Base-by-base conservation (phyloP, 2,329 filamentous ascomycete genomes). In the Rachicladosporium sp. region DNA sequence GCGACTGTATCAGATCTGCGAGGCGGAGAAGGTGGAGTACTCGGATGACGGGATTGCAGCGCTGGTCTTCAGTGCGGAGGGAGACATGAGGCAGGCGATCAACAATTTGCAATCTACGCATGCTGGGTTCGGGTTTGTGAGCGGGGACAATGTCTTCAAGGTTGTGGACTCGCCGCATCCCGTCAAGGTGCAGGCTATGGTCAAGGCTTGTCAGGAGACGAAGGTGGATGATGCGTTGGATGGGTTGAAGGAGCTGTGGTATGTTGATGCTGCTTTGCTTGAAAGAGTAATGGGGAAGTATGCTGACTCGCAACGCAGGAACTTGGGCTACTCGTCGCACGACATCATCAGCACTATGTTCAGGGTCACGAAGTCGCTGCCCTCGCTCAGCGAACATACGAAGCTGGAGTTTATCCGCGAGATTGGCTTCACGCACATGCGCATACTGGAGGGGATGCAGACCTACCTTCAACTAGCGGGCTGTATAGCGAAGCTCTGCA, bases 321-420 rank as follows among this genome's bases (percentile, higher is more conserved):
- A 82, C 44, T 67, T 96, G 44, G 91, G 91, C 10, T 98, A 98
- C 66, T 94, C 86, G n/a, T 93, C 86, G 52, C 89, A 98, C 66
- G 91, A 98, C 61, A 94, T 98, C 52, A 93, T 98, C 62, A 93
- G 83, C 65, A 98, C 89, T 45, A 98, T 98, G 91, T 96, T 98
- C 71, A 80, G 82, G 56, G 91, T 98, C 44, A 96, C 91, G 34
- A 98, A 96, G 69, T 93, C 87, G 1, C 87, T 96, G 43, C 83
- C 85, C 2, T 86, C 82, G 1, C 67, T 98, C 41, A 91, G 86
- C 50, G 91, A 98, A 64, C 87, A 96, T 61, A 79, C 87, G 10
- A 95, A 95, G 67, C 70, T 98, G 45, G 89, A 96, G 59, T 98
- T 96, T 53, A 93, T 96, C 35, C 45, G 61, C 66, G 91, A 95